phyloP scores from a whole-genome alignment of 1,139 yeast genomes.

The Geotrichum carabidarum region DNA sequence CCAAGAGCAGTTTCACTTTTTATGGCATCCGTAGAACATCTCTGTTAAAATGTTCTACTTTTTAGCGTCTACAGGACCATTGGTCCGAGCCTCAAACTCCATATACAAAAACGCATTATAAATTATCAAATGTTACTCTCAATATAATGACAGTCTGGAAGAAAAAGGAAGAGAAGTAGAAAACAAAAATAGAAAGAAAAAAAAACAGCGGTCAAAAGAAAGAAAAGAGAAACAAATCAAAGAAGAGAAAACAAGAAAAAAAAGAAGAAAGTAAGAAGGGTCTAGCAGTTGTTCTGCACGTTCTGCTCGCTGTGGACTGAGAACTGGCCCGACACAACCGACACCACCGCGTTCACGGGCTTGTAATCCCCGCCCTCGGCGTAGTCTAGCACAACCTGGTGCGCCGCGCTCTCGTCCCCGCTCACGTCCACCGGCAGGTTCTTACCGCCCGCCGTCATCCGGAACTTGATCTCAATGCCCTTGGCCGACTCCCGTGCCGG shows the following conservation, averaged over 20 bases:
- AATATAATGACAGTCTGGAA: not conserved
- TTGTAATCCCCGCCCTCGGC: conserved; percentile 15
- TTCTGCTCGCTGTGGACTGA: conserved; percentile 27
- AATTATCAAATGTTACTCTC: not conserved
- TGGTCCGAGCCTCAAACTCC: too few relatives aligned
- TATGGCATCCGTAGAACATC: too few relatives aligned
- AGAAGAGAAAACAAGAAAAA: not conserved
- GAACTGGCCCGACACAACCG: conserved; percentile 24
- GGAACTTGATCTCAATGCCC: conserved; percentile 34
- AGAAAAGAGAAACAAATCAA: not conserved
- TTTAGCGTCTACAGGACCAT: too few relatives aligned
- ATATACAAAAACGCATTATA: not conserved
- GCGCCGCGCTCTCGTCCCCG: conserved; percentile 12
- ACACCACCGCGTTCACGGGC: conserved; percentile 21
- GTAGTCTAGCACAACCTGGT: conserved; percentile 12
- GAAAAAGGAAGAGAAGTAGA: not conserved
- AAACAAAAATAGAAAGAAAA: not conserved
- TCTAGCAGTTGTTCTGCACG: conserved; percentile 22
- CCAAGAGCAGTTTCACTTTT: too few relatives aligned
- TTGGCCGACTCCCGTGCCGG: conserved; percentile 31
- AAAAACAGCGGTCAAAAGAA: not conserved
- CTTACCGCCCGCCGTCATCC: conserved; percentile 8
- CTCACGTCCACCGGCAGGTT: conserved; percentile 1
- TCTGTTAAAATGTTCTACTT: too few relatives aligned
- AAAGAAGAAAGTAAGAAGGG: conserved; percentile 35